Evolutionary conservation across 2,329 filamentous ascomycete genomes (phyloP).

Genomic region (Aspergillus ochraceoroseus): DNA sequence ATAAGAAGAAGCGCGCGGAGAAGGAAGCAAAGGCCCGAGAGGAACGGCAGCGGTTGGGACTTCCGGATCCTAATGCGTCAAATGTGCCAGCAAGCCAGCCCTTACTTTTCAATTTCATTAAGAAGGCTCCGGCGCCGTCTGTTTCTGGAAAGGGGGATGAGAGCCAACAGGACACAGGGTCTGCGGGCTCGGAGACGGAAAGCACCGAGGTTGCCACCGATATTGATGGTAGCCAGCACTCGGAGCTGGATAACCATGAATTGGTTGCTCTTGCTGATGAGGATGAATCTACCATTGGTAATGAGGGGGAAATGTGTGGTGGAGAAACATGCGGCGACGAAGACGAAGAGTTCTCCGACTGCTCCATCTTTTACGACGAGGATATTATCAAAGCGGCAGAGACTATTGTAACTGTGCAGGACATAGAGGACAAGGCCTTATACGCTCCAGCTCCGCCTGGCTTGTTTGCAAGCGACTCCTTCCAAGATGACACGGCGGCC

Average conservation of each 20-base stretch:
- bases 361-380: constrained; percentile 32
- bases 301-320: neutral
- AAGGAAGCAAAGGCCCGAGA: constrained; percentile 34
- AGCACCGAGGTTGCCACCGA: constrained; percentile 24
- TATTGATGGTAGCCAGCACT: constrained; percentile 4
- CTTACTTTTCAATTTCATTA: constrained; percentile 32
- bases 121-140: constrained; percentile 16
- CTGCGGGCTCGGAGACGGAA: constrained; percentile 13
- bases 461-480: constrained; percentile 26
- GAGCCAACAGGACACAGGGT: constrained; percentile 15
- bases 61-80: constrained; percentile 31
- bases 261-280: constrained; percentile 8
- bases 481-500: constrained; percentile 35
- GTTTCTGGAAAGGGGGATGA: constrained; percentile 7
- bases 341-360: constrained; percentile 32
- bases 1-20: constrained; percentile 36
- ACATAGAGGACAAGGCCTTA: neutral
- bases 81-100: constrained; percentile 36
- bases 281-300: constrained; percentile 9
- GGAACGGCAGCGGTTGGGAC: constrained; percentile 30
- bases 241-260: constrained; percentile 19
- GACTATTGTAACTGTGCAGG: constrained; percentile 8
- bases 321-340: neutral
- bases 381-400: constrained; percentile 27
- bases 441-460: constrained; percentile 1